Conservation (phyloP, 1,284 basidiomycete species). For the Moesziomyces sp. region DNA sequence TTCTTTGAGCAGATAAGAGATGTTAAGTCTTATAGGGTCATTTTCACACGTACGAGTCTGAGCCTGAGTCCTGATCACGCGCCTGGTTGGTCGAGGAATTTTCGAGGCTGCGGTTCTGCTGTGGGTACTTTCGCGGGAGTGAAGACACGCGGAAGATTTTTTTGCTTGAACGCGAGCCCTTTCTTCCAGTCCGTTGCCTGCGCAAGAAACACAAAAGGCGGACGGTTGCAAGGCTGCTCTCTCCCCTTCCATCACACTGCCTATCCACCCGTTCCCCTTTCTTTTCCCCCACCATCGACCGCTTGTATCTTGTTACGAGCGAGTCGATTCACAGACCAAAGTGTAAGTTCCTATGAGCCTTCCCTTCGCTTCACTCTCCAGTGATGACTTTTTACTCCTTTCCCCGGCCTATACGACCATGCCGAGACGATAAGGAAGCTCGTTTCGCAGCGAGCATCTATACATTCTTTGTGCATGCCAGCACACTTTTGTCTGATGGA, state of each 20-base stretch:
- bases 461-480: conserved; percentile 65
- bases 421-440: conserved; percentile 67
- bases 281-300: conserved; percentile 26
- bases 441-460: conserved; percentile 62
- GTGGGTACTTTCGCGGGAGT: neutral
- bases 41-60: conserved; percentile 15
- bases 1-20: neutral
- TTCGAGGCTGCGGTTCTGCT: conserved; percentile 22
- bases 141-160: conserved; percentile 14
- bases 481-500: conserved; percentile 65
- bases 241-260: neutral
- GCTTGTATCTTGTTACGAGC: conserved; percentile 28
- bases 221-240: too few relatives aligned
- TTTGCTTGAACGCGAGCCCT: conserved; percentile 6
- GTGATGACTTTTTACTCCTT: conserved; percentile 63
- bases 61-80: neutral
- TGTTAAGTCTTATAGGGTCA: neutral
- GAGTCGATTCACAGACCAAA: conserved; percentile 31
- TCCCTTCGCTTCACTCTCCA: conserved; percentile 21
- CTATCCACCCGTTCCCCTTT: neutral
- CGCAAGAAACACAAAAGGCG: neutral
- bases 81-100: neutral
- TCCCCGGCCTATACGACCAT: conserved; percentile 68
- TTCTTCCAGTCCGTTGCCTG: conserved; percentile 3
- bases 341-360: conserved; percentile 27